Evolutionary conservation across 2,329 filamentous ascomycete genomes (phyloP).

Genomic region (Lojkania enalia): DNA sequence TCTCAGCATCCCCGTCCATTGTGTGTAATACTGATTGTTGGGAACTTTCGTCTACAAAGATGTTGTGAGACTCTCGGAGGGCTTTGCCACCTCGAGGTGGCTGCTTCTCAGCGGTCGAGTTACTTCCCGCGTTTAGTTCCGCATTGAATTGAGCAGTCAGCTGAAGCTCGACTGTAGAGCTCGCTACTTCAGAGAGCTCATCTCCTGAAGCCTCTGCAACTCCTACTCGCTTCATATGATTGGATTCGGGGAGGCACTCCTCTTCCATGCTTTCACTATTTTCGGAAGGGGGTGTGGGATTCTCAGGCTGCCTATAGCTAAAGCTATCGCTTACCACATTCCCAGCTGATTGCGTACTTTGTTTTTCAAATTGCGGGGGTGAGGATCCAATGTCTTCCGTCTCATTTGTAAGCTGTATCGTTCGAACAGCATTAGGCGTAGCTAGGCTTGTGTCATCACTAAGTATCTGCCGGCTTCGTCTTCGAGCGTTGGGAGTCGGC

Average conservation of each 20-base stretch:
- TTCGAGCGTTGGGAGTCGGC: slow-evolving; percentile 39
- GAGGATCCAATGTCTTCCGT: slow-evolving; percentile 39
- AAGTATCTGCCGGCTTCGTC: slow-evolving; percentile 26
- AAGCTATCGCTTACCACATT: slow-evolving; percentile 23
- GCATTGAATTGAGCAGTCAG: slow-evolving; percentile 42
- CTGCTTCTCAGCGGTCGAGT: slow-evolving; percentile 8
- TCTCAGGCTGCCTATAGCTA: slow-evolving; percentile 23
- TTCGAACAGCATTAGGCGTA: slow-evolving; percentile 34
- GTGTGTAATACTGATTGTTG: slow-evolving; percentile 15
- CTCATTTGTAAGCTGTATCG: slow-evolving; percentile 21
- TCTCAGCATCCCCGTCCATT: not conserved
- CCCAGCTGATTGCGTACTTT: slow-evolving; percentile 7
- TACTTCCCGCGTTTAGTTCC: slow-evolving; percentile 32
- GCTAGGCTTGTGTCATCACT: slow-evolving; percentile 31
- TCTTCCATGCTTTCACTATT: slow-evolving; percentile 41
- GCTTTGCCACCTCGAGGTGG: slow-evolving; percentile 9
- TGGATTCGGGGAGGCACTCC: slow-evolving; percentile 19
- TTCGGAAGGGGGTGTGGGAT: slow-evolving; percentile 30
- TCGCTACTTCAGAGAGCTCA: slow-evolving; percentile 27
- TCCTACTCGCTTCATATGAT: slow-evolving; percentile 1
- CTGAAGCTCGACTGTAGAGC: slow-evolving; percentile 37
- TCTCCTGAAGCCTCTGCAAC: slow-evolving; percentile 9
- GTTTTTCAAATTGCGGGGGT: slow-evolving; percentile 36
- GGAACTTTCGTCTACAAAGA: slow-evolving; percentile 30
- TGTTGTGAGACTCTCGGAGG: slow-evolving; percentile 21